phyloP scores from a whole-genome alignment of 495 filamentous ascomycete species.

The Daldinia grandis region DNA sequence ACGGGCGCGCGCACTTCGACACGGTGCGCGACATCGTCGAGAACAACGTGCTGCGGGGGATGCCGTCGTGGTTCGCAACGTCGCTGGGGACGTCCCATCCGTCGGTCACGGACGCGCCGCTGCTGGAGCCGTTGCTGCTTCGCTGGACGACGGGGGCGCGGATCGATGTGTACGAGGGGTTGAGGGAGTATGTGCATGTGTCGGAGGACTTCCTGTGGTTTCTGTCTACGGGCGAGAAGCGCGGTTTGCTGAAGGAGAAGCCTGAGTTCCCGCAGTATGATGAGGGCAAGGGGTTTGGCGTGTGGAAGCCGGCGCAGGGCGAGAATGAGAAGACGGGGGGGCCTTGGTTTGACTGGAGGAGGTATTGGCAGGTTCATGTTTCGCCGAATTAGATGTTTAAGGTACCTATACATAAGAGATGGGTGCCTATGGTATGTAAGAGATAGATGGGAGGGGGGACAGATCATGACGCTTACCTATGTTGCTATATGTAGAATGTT shows the following conservation, averaged over 20 bases:
- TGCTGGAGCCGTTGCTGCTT: slow-evolving; percentile 59
- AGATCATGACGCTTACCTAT: background rate
- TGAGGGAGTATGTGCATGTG: slow-evolving; percentile 57
- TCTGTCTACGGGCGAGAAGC: slow-evolving; percentile 44
- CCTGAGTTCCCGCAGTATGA: slow-evolving; percentile 52
- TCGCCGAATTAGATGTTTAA: slow-evolving; percentile 37
- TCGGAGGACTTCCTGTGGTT: slow-evolving; percentile 56
- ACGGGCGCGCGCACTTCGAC: slow-evolving; percentile 61
- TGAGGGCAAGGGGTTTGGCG: slow-evolving; percentile 45
- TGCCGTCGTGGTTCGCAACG: slow-evolving; percentile 62
- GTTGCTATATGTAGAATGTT: slow-evolving; percentile 1
- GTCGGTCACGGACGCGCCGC: slow-evolving; percentile 62
- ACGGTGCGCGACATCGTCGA: slow-evolving; percentile 57
- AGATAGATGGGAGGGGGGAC: background rate
- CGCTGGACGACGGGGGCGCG: slow-evolving; percentile 59
- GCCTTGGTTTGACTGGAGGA: slow-evolving; percentile 50
- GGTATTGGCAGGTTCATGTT: slow-evolving; percentile 54
- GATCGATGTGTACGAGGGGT: slow-evolving; percentile 51
- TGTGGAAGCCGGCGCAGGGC: slow-evolving; percentile 50
- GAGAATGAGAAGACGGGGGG: slow-evolving; percentile 39
- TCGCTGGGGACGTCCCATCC: slow-evolving; percentile 60
- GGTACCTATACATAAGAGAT: too few species aligned
- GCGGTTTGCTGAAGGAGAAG: slow-evolving; percentile 48
- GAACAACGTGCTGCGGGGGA: slow-evolving; percentile 46
- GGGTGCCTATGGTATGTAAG: background rate